Percentiles rank a stretch among this genome's conserved stretches.
Conservation (phyloP, 306 rosid genomes). For the peach (Prunus persica) region Prunus_persica_NCBIv2 NC_034014.1:6151501-6152000, state of each 20-base stretch:
- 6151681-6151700: conserved; percentile 72
- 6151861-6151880: background rate
- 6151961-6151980: background rate
- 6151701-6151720: conserved; percentile 59
- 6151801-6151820: background rate
- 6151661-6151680: conserved; percentile 91
- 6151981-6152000: background rate
- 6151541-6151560: conserved; percentile 41
- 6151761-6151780: conserved; percentile 10
- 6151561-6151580: conserved; percentile 49
- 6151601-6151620: conserved; percentile 31
- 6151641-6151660: conserved; percentile 45
- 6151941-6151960: too few relatives aligned
- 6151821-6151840: background rate
- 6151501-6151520: conserved; percentile 70
- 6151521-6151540: conserved; percentile 48
- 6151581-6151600: conserved; percentile 53
- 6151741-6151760: conserved; percentile 37
- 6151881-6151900: background rate
- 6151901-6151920: background rate
- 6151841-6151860: background rate
- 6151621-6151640: conserved; percentile 50
- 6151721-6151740: conserved; percentile 95
- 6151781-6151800: background rate
- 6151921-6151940: too few relatives aligned